Conservation (phyloP, 202 grass and related monocot species). For the Cymbopogon flexuosus region DNA sequence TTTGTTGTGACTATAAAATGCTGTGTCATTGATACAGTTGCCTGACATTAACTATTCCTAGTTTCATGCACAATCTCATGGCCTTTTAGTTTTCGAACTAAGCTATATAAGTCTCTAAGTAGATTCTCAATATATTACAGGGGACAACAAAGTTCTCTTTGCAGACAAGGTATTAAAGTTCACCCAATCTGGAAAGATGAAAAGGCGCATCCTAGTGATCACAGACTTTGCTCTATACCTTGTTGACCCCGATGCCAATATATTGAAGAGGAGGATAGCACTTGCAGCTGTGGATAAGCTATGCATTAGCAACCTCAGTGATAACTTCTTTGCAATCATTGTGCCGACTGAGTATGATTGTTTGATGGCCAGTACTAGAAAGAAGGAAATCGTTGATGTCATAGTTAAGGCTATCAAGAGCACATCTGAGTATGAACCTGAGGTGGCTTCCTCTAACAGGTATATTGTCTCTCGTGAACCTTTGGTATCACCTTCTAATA, state of each 20-base stretch:
- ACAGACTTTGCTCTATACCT: slow-evolving; percentile 92
- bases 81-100: background rate
- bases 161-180: slow-evolving; percentile 80
- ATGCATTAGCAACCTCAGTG: slow-evolving; percentile 66
- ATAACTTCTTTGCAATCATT: slow-evolving; percentile 85
- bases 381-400: slow-evolving; percentile 76
- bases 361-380: slow-evolving; percentile 77
- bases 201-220: slow-evolving; percentile 70
- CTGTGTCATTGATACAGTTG: background rate
- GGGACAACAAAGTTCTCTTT: slow-evolving; percentile 85
- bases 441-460: slow-evolving; percentile 77
- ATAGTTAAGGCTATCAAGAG: slow-evolving; percentile 67
- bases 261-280: slow-evolving; percentile 84
- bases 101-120: background rate
- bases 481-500: background rate
- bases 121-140: slow-evolving; percentile 36
- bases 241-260: slow-evolving; percentile 78
- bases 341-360: slow-evolving; percentile 83
- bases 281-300: slow-evolving; percentile 82
- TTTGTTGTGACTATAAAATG: background rate
- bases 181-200: slow-evolving; percentile 88
- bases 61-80: background rate
- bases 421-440: slow-evolving; percentile 72
- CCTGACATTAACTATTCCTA: background rate
- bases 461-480: slow-evolving; percentile 36